Base-by-base conservation (phyloP, 306 rosid species). In the Cucurbita pepo region DNA sequence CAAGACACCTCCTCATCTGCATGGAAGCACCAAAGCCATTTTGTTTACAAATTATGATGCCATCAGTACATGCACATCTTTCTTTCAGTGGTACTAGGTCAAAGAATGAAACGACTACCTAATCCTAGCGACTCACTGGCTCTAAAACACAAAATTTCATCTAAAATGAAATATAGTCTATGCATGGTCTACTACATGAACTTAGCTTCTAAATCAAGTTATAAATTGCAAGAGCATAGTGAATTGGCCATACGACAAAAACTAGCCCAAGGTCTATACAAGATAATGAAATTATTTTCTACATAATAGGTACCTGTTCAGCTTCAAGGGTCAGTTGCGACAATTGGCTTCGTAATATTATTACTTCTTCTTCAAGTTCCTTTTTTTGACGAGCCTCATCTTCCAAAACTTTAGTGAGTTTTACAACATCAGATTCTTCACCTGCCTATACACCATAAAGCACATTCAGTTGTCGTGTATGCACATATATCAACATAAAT, bases 331-430 rank as follows among this genome's bases (percentile, higher is more conserved):
- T 89, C 75, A 83, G 72, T 82, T 95, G 97, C 85, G 86, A 76
- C 81, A 95, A 74, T 81, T 91, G 96, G 79, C 96, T 95, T 75
- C 86, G 85, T 74, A 95, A 76, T 69, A 91, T 80, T 79, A 95
- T 80, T 69, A 89, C 77, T 81, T 95, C 99, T 83, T 95, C 97
- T 85, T 89, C 99, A 74, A 86, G 92, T 77, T 87, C 89, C 81
- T 72, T 89, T 78, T 88, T 91, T 79, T 88, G 87, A 76, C 56
- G 82, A 78, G 86, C 80, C 83, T 91, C 97, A 48, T 91, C 99
- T 80, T 89, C 96, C 58, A 85, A 66, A 61, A 81, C 77, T 74
- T 82, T 88, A 69, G 61, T 81, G 62, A 91, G 88, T 84, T 84
- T 89, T 58, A 80, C 56, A 78, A 78, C 64, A 72, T 95, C 95